Evolutionary conservation across 108 stramenopile genomes (phyloP), one percentile per base, ranked within the genome.

Genomic region (Skeletonema costatum): DNA sequence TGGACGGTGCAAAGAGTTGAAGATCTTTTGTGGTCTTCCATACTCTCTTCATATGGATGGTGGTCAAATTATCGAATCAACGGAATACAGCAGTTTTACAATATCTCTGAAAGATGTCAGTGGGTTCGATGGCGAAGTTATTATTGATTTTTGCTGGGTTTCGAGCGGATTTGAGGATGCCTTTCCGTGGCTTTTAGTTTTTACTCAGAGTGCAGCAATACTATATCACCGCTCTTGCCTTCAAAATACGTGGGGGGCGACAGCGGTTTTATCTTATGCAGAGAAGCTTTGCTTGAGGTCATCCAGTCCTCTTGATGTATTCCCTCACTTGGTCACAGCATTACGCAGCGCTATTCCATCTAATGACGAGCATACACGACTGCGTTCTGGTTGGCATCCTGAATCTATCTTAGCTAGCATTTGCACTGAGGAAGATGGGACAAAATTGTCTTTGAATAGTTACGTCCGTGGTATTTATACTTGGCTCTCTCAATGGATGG

Each of bases 321-420:
- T 78, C 60, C 90, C 93, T 50, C 91, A 94, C 70, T 64, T 86
- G 48, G 70, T 73, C 17, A 64, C 83, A 32, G 79, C 86, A 11
- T 64, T 86, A n/a, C 74, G 74, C 10, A 83, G 66, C 69, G 36
- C 87, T 29, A 42, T 91, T 29, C 60, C 64, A 38, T 44, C 77
- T 31, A 87, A 83, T 50, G 90, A 91, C 53, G 91, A 91, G 62
- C 56, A 66, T 11, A 59, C 41, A 12, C 63, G 62, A 32, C 29
- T 89, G 33, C 56, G 86, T 14, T 85, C 88, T 30, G 92, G 92
- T 60, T 95, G 92, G 92, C 83, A 91, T 69, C 92, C 94, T 5
- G 94, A 95, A 66, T 84, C 89, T 19, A 74, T 93, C 48, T 68
- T 95, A 14, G 89, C 92, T 6, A 78, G 72, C 66, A 60, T 93